Evolutionary conservation across 2,329 filamentous ascomycete species (phyloP), one percentile per base, ranked within the genome.

Genomic region (Ascochyta pisi): DNA sequence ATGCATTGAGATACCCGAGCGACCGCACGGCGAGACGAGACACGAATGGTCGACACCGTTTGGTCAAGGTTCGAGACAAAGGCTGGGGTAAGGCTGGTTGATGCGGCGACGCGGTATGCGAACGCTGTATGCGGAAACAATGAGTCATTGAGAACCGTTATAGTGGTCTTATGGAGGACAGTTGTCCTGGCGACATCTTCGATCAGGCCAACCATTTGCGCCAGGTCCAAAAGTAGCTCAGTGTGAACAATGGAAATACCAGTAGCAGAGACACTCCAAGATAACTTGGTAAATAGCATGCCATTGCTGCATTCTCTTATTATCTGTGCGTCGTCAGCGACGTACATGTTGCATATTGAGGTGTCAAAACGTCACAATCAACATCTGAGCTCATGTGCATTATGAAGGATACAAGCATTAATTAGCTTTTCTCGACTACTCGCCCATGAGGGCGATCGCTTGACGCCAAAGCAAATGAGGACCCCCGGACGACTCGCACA

Each of bases 1-100:
- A 53, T 24, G 41, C 45, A 53, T 54, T 59, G 58, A 66, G 62
- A 71, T 68, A 69, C 66, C 67, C 67, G 47, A 58, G 46, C 44
- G 34, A 55, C 39, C 31, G 47, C 13, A 53, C 35, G 44, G 51
- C 38, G 22, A 51, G 37, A 22, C 43, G 41, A 37, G 23, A 40
- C 22, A 33, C 29, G 27, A 50, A 22, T 26, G 29, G 19, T 44
- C 10, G 26, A 31, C 15, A 43, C 33, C 26, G 42, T 42, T 51
- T 47, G 53, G 53, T 15, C 12, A 38, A 34, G 38, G 12, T 43
- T 24, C 34, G 31, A 43, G 40, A 47, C 47, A 41, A 35, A 43
- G 42, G 47, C 33, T 37, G 37, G 42, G 19, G 27, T 39, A 19
- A 6, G 23, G 12, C 35, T 48, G 53, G 53, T 56, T 56, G 53